These are phyloP conservation scores for Daldinia caldariorum DNA, from an alignment of 495 filamentous ascomycete species.

Conservation along the genomic window DNA sequence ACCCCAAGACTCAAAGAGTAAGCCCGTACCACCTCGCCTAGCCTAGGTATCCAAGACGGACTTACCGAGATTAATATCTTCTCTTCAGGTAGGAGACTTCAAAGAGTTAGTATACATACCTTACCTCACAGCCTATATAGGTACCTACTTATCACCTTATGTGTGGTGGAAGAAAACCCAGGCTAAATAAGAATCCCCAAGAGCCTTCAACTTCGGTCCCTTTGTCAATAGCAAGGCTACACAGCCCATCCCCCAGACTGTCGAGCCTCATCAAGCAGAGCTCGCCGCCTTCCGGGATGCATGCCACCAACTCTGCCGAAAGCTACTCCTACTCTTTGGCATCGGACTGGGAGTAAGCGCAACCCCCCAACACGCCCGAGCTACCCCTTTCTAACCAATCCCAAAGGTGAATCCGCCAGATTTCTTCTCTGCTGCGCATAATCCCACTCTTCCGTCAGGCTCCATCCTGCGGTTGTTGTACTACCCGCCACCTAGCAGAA, in stretches of 20 bases:
- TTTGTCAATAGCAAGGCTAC: conserved; percentile 76
- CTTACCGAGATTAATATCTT: conserved; percentile 12
- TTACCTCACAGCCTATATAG: background rate
- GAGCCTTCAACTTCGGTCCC: conserved; percentile 91
- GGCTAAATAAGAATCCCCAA: conserved; percentile 47
- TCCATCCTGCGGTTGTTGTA: conserved; percentile 85
- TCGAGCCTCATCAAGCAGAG: conserved; percentile 67
- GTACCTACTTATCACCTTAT: background rate
- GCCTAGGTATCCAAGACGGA: background rate
- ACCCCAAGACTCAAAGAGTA: conserved; percentile 85
- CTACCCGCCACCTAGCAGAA: conserved; percentile 74
- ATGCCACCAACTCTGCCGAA: conserved; percentile 78
- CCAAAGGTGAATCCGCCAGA: conserved; percentile 56
- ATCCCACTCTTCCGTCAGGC: conserved; percentile 67
- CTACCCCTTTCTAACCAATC: conserved; percentile 3
- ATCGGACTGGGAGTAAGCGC: conserved; percentile 70
- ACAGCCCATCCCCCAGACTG: conserved; percentile 77
- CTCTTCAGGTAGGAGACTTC: conserved; percentile 79
- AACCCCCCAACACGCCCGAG: background rate
- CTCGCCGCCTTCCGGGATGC: conserved; percentile 71
- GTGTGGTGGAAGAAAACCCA: background rate
- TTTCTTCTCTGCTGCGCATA: conserved; percentile 82
- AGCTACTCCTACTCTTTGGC: conserved; percentile 78
- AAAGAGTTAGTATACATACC: conserved; percentile 74
- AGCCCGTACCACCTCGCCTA: conserved; percentile 22